A percentile compares a stretch with the other conserved stretches of the same genome.
These are phyloP conservation scores for Astrothelium macrocarpum DNA, from an alignment of 495 filamentous ascomycete species.

Conservation along the genomic window DNA sequence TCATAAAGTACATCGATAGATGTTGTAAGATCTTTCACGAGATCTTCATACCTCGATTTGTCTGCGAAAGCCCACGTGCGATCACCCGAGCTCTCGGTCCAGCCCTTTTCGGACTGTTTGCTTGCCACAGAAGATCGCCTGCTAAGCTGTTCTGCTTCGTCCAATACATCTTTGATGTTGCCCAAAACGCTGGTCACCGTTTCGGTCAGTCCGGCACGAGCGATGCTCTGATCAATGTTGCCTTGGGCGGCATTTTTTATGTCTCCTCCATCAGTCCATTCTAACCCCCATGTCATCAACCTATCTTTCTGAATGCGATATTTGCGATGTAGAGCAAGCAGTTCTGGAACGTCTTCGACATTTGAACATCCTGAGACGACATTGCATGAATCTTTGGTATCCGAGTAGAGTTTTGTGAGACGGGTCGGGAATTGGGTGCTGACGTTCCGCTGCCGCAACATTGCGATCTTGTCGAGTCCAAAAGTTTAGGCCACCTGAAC, in stretches of 20 bases:
- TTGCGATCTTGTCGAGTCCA: neutral
- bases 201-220: constrained; percentile 74
- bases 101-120: constrained; percentile 30
- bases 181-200: constrained; percentile 81
- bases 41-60: constrained; percentile 52
- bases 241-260: constrained; percentile 54
- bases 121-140: constrained; percentile 36
- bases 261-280: constrained; percentile 60
- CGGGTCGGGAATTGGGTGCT: constrained; percentile 46
- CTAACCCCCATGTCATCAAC: constrained; percentile 77
- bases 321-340: constrained; percentile 46
- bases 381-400: constrained; percentile 83
- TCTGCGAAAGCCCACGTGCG: constrained; percentile 45
- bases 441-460: neutral
- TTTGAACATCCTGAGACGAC: constrained; percentile 65
- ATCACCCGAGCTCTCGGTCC: constrained; percentile 17
- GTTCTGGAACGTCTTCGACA: constrained; percentile 41
- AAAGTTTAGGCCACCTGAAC: neutral
- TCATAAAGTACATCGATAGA: constrained; percentile 89
- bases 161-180: constrained; percentile 77
- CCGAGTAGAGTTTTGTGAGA: constrained; percentile 81
- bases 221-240: constrained; percentile 76
- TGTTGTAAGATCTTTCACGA: constrained; percentile 67
- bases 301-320: constrained; percentile 63
- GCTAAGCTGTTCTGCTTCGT: constrained; percentile 71